Conservation (phyloP, 164 flowering plant genomes). For the Dillenia turbinata region DNA sequence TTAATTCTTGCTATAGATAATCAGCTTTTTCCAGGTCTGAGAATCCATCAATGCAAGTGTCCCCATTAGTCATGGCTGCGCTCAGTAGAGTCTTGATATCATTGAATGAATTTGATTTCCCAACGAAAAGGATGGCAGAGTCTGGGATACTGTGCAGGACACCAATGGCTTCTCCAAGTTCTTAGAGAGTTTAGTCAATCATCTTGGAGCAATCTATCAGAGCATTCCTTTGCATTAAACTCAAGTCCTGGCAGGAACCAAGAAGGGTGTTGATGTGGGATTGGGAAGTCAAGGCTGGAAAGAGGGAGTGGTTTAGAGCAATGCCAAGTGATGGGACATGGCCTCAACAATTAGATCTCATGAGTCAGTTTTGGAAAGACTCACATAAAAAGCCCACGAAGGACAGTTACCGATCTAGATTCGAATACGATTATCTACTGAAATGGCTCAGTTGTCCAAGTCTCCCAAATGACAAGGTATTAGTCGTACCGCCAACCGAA, state of each 20-base stretch:
- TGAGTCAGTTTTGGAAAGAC: too few species aligned
- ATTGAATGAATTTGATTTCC: constrained; percentile 6
- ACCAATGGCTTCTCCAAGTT: constrained; percentile 25
- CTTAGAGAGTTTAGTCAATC: constrained; percentile 37
- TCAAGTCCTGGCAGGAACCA: constrained; percentile 19
- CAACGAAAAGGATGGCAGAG: not conserved
- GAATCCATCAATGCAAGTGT: constrained; percentile 44
- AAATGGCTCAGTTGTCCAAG: too few species aligned
- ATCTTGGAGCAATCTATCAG: constrained; percentile 38
- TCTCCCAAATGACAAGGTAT: too few species aligned
- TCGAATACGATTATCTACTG: too few species aligned
- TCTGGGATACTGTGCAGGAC: constrained; percentile 10
- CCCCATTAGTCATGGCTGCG: constrained; percentile 53
- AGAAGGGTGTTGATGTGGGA: constrained; percentile 2
- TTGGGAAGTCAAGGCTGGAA: constrained; percentile 3
- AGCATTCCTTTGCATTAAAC: constrained; percentile 26
- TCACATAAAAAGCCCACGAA: too few species aligned
- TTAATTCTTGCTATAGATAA: not conserved
- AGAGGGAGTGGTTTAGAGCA: constrained; percentile 17
- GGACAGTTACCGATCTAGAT: too few species aligned
- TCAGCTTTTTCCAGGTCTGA: constrained; percentile 22
- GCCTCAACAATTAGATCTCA: too few species aligned
- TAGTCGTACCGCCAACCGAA: too few species aligned
- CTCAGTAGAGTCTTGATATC: constrained; percentile 40
- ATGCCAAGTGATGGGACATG: too few species aligned